These are phyloP conservation scores for Casuarina glauca DNA, from an alignment of 306 rosid genomes.

Conservation along the genomic window DNA sequence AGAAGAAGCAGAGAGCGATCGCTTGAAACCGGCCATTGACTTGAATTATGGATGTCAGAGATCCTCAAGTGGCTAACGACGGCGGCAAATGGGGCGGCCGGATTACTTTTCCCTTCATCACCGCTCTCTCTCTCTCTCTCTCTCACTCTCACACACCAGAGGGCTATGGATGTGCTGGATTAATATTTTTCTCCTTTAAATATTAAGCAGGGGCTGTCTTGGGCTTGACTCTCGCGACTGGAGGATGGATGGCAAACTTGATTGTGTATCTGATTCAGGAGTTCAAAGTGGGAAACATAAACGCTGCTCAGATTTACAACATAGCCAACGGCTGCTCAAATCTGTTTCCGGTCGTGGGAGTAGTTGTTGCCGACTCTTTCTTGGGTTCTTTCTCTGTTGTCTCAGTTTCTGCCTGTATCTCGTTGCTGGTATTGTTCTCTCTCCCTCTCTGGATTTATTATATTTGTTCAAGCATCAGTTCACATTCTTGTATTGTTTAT, in stretches of 20 bases:
- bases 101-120: constrained; percentile 48
- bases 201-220: constrained; percentile 28
- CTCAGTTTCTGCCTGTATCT: constrained; percentile 23
- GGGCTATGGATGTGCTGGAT: no score
- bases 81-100: constrained; percentile 39
- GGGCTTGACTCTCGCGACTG: constrained; percentile 26
- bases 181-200: not conserved
- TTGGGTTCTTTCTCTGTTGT: constrained; percentile 42
- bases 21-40: no score
- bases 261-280: constrained; percentile 41
- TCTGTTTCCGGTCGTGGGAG: constrained; percentile 40
- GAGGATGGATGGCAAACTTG: constrained; percentile 39
- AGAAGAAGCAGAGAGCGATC: no score
- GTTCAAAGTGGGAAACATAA: constrained; percentile 44
- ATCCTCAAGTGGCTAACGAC: not conserved
- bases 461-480: no score
- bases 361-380: constrained; percentile 52
- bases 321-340: constrained; percentile 31
- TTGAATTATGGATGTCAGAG: not conserved
- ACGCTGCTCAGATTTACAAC: constrained; percentile 43
- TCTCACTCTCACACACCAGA: not conserved
- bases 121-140: constrained; percentile 21
- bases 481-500: no score
- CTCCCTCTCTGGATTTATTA: no score
- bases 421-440: constrained; percentile 16